These are phyloP conservation scores for Phalaenopsis aphrodite DNA, from an alignment of 106 monocot genomes.

Conservation along the genomic window DNA sequence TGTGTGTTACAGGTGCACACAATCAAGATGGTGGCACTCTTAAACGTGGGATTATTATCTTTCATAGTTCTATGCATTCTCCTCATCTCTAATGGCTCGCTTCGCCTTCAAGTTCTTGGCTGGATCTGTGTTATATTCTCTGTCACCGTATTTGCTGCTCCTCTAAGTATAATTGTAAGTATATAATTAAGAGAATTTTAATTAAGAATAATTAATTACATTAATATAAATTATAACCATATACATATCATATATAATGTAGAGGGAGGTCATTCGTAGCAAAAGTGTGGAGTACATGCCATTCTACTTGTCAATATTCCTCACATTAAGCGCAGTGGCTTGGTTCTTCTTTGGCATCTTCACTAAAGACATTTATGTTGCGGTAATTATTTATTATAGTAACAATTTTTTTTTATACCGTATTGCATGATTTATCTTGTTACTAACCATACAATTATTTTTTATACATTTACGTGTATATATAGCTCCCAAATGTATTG, in stretches of 20 bases:
- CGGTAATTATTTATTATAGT: conserved; percentile 5
- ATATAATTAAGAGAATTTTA: background rate
- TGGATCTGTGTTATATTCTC: conserved; percentile 18
- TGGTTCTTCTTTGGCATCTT: conserved; percentile 19
- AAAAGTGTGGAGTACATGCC: conserved; percentile 19
- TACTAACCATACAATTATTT: too few relatives aligned
- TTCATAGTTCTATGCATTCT: conserved; percentile 13
- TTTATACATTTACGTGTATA: too few relatives aligned
- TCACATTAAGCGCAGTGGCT: conserved; percentile 11
- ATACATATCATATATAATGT: background rate
- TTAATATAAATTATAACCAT: too few relatives aligned
- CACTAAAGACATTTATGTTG: conserved; percentile 17
- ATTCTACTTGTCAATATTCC: conserved; percentile 12
- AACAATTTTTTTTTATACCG: background rate
- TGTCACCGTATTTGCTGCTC: conserved; percentile 16
- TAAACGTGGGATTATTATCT: conserved; percentile 14
- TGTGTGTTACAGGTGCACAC: conserved; percentile 2
- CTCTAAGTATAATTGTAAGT: conserved; percentile 16
- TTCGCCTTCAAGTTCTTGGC: conserved; percentile 10
- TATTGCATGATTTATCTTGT: too few relatives aligned
- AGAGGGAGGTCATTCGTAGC: conserved; percentile 12
- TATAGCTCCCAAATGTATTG: conserved; percentile 45
- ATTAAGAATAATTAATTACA: too few relatives aligned
- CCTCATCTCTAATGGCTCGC: background rate
- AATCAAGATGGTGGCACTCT: conserved; percentile 2